A percentile compares a stretch with the other conserved stretches of the same genome.
Evolutionary conservation across 116 monocot species (phyloP).

Genomic region (Iris pallida): DNA sequence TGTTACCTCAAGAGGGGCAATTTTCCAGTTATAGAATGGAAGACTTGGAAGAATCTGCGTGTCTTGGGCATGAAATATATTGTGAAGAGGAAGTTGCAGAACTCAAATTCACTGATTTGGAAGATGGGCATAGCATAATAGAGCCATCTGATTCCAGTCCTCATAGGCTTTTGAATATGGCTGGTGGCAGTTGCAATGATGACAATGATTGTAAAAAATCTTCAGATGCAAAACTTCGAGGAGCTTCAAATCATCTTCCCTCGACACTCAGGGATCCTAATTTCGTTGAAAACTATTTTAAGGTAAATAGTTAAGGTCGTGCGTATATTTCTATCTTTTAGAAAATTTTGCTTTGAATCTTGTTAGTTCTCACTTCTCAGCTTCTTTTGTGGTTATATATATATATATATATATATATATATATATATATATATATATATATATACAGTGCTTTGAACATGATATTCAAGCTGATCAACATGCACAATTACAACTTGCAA

Average conservation of each 20-base stretch:
- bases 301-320: slow-evolving; percentile 34
- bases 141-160: slow-evolving; percentile 22
- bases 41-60: slow-evolving; percentile 17
- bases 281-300: slow-evolving; percentile 98
- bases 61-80: slow-evolving; percentile 13
- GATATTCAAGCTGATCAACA: too few species aligned
- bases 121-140: slow-evolving; percentile 22
- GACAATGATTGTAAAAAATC: slow-evolving; percentile 3
- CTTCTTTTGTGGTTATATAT: not conserved
- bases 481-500: too few species aligned
- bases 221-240: slow-evolving; percentile 11
- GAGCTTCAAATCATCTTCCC: slow-evolving; percentile 29
- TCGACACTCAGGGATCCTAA: slow-evolving; percentile 67
- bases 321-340: not conserved
- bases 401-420: slow-evolving; percentile 2
- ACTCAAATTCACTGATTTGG: slow-evolving; percentile 13
- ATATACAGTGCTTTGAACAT: not conserved
- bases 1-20: slow-evolving; percentile 11
- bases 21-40: not conserved
- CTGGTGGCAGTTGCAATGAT: slow-evolving; percentile 5
- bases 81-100: slow-evolving; percentile 19
- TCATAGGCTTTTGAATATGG: not conserved
- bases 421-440: slow-evolving; percentile 1
- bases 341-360: not conserved
- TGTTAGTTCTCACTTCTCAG: not conserved